Evolutionary conservation across 164 flowering plant genomes (phyloP), one percentile per base, ranked within the genome.

Genomic region (Hamamelis virginiana): DNA sequence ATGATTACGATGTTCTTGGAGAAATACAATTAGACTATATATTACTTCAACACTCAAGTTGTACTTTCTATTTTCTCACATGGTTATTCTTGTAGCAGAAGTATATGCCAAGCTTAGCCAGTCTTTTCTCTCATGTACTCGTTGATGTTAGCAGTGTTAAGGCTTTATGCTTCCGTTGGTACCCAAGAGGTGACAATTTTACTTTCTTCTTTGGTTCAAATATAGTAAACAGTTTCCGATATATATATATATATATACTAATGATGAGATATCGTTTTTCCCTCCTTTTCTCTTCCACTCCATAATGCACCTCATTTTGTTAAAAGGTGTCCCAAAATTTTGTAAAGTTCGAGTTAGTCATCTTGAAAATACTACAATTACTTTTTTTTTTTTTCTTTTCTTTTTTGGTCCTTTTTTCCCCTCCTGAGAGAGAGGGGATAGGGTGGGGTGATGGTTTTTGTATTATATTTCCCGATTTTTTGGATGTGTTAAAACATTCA

Each of bases 101-200:
- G 68, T 94, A 89, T 79, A 94, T 94, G 98, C 97, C 97, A 22
- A 85, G 85, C 28, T 84, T 94, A 84, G 98, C 97, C 22, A 73
- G 80, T 74, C 80, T 91, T 21, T 92, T 94, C 80, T 73, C 90
- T 47, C 97, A 92, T 78, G 87, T 87, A 12, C 65, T 94, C 25
- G 97, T 94, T 66, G 98, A 92, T 77, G 97, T 94, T 26, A 94
- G 98, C 83, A 94, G 97, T 60, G 72, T 94, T 23, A 94, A 79
- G 71, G 94, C 96, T 47, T 74, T 94, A 52, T 94, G 97, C 78
- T 45, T 83, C 51, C 95, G 98, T 67, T 94, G 98, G 98, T 94
- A 69, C 76, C 94, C 97, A n/a, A 77, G 65, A 86, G 98, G 98
- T 94, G 72, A 77, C 9, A 52, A 16, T 23, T 43, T 46, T 21